Conservation (phyloP, 768 basidiomycete species). For the Rhodotorula sphaerocarpa region DNA sequence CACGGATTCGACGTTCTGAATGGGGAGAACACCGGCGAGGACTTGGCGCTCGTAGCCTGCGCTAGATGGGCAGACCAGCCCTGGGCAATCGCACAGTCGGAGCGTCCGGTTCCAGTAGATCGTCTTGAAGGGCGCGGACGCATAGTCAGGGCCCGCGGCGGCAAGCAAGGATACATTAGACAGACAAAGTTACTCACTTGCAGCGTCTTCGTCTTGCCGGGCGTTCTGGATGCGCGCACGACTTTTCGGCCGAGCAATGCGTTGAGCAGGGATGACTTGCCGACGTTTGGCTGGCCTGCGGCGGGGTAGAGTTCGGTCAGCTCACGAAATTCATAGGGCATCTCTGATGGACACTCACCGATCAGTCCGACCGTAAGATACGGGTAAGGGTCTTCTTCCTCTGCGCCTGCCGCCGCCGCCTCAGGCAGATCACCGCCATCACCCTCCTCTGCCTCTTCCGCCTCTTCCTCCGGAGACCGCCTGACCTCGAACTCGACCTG, state of each 20-base stretch:
- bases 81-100: constrained; percentile 89
- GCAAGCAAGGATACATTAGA: neutral
- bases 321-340: neutral
- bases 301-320: neutral
- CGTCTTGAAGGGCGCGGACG: constrained; percentile 49
- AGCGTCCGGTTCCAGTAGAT: constrained; percentile 79
- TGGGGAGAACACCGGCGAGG: constrained; percentile 20
- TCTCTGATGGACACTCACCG: constrained; percentile 22
- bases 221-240: constrained; percentile 75
- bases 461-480: neutral
- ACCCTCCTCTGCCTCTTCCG: neutral
- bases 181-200: constrained; percentile 45
- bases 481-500: neutral
- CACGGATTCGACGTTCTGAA: constrained; percentile 57
- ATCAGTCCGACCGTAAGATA: constrained; percentile 41
- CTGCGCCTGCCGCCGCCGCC: neutral
- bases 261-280: constrained; percentile 85
- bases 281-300: constrained; percentile 64
- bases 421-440: too few relatives aligned
- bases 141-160: constrained; percentile 48
- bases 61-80: constrained; percentile 78
- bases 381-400: constrained; percentile 11
- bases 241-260: constrained; percentile 71
- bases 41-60: constrained; percentile 78
- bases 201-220: constrained; percentile 55